Conservation (phyloP, 2,329 filamentous ascomycete species). For the Tolypocladium amazonense region DNA sequence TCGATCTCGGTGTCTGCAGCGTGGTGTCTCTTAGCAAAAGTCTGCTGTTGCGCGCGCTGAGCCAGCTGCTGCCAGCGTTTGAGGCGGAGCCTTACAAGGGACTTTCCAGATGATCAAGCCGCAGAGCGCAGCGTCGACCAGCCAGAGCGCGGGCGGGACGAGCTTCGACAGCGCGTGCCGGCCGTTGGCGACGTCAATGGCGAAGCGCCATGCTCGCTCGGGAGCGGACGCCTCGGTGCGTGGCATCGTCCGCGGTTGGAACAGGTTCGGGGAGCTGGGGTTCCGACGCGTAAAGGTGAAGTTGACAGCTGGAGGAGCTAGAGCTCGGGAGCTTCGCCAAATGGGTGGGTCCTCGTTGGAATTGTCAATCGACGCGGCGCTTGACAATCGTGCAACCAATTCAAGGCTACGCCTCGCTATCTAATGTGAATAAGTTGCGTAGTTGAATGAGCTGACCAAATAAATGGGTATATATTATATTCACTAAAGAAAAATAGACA, state of each 20-base stretch:
- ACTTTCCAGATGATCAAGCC: slow-evolving; percentile 68
- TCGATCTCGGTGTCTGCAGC: slow-evolving; percentile 84
- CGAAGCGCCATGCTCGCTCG: slow-evolving; percentile 18
- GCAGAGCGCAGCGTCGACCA: slow-evolving; percentile 63
- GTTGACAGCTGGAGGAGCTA: neutral
- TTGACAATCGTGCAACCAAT: neutral
- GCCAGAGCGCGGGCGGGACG: slow-evolving; percentile 51
- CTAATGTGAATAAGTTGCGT: neutral
- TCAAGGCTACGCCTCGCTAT: neutral
- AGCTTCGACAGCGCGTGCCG: slow-evolving; percentile 37
- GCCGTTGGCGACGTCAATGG: slow-evolving; percentile 34
- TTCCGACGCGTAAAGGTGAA: neutral
- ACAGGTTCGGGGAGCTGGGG: neutral
- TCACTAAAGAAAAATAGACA: neutral
- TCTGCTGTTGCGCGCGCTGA: neutral
- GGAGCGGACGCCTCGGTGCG: slow-evolving; percentile 11
- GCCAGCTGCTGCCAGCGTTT: neutral
- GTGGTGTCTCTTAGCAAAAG: neutral
- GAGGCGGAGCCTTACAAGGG: slow-evolving; percentile 51
- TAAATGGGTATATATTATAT: too few relatives aligned
- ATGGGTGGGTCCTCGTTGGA: neutral
- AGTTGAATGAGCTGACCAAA: neutral
- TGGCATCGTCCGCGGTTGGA: slow-evolving; percentile 14
- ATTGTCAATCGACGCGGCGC: neutral
- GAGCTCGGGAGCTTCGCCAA: neutral